Evolutionary conservation across 306 rosid genomes (phyloP), one percentile per base, ranked within the genome.

Genomic region (Ammopiptanthus mongolicus): DNA sequence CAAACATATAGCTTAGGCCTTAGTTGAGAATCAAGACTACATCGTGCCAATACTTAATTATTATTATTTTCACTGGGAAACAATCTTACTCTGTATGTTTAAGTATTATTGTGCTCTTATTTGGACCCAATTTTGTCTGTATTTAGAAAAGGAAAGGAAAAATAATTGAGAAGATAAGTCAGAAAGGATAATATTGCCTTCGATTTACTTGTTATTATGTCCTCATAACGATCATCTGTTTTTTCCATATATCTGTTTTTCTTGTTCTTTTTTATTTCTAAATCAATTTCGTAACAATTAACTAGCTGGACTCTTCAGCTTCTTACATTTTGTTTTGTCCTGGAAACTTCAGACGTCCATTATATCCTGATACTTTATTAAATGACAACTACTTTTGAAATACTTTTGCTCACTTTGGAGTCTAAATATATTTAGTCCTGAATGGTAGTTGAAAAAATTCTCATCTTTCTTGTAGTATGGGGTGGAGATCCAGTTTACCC

Each of bases 401-500:
- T 50, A 41, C 71, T 31, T 25, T 52, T 58, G 17, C 71, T 42
- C 42, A 15, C 47, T 48, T 37, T 17, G 36, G 65, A 19, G 13
- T 55, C 13, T 17, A 42, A n/a, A 36, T 21, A 56, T 25, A 66
- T 57, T 53, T 17, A 60, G 19, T 80, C 57, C 34, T 50, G 34
- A 62, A 60, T 74, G 29, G 63, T 53, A 28, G 37, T 78, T 67
- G 44, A 78, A 76, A 70, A 71, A 1, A 5, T 33, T 63, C 25
- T 59, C 5, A 39, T 88, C 78, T 61, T 79, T 74, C 84, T 63
- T 88, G 82, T 86, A 95, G 99, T 95, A 85, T 95, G 99, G 99
- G 99, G 97, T 36, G 99, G 99, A 47, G 99, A 95, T 90, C 99
- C 97, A 22, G 97, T 95, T 75, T 95, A 95, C 78, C 99, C 99